Evolutionary conservation across 2,329 filamentous ascomycete species (phyloP).

Genomic region (Passalora sequoiae): DNA sequence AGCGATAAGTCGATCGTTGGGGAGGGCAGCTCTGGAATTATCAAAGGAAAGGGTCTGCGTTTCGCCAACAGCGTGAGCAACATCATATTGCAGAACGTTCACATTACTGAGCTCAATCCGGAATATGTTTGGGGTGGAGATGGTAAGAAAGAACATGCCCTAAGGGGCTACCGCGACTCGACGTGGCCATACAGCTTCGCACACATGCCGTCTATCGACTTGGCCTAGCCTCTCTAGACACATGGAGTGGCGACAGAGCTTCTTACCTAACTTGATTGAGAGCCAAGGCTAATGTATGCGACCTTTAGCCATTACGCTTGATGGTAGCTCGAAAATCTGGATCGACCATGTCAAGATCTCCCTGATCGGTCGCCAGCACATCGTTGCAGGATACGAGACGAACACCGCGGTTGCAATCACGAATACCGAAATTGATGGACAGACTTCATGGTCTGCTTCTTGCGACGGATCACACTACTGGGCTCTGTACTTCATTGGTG

Average conservation of each 20-base stretch:
- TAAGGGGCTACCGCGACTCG: no score
- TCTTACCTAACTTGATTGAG: no score
- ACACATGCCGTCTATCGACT: no score
- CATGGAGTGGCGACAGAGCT: no score
- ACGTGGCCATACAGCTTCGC: no score
- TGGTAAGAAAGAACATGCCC: no score
- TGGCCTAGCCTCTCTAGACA: no score
- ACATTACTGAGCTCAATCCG: slow-evolving; percentile 37
- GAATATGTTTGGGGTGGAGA: slow-evolving; percentile 25
- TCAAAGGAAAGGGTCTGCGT: slow-evolving; percentile 41
- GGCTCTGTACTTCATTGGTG: slow-evolving; percentile 25
- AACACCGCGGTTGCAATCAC: slow-evolving; percentile 56
- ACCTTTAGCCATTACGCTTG: slow-evolving; percentile 36
- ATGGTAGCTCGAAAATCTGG: slow-evolving; percentile 35
- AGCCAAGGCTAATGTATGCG: no score
- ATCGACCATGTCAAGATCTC: slow-evolving; percentile 43
- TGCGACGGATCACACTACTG: slow-evolving; percentile 49
- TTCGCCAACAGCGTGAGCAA: slow-evolving; percentile 43
- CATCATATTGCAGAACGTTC: slow-evolving; percentile 49
- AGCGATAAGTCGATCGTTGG: slow-evolving; percentile 43
- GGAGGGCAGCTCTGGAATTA: slow-evolving; percentile 36
- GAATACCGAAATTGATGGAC: slow-evolving; percentile 56
- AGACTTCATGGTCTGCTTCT: slow-evolving; percentile 50
- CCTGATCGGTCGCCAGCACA: slow-evolving; percentile 56
- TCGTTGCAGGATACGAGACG: slow-evolving; percentile 52